These are phyloP conservation scores for Rhodotorula sp. DNA, from an alignment of 1,284 basidiomycete genomes.

Conservation along the genomic window DNA sequence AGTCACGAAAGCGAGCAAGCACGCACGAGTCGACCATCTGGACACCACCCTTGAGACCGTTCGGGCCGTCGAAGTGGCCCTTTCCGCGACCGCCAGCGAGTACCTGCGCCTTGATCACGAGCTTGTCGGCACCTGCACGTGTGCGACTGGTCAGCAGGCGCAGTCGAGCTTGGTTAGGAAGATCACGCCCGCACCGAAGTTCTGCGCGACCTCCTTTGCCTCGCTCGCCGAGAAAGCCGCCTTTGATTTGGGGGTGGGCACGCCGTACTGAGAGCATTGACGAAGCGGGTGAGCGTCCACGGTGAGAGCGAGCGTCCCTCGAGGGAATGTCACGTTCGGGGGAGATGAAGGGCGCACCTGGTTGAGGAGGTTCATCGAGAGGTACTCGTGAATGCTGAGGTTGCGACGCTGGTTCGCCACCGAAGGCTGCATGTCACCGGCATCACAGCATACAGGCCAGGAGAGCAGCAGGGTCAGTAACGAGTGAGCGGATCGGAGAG, in stretches of 20 bases:
- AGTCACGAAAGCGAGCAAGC: background rate
- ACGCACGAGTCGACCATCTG: slow-evolving; percentile 85
- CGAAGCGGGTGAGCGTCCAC: background rate
- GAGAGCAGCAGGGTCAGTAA: too few relatives aligned
- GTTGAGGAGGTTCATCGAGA: slow-evolving; percentile 92
- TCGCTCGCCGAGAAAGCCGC: slow-evolving; percentile 85
- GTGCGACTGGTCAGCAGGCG: background rate
- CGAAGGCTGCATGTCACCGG: background rate
- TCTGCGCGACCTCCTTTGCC: slow-evolving; percentile 82
- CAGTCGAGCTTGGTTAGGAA: too few relatives aligned
- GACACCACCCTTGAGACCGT: slow-evolving; percentile 95
- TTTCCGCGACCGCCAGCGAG: slow-evolving; percentile 98
- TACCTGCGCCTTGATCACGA: slow-evolving; percentile 98
- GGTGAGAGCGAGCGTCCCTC: background rate
- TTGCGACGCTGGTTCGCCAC: slow-evolving; percentile 69
- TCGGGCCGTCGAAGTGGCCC: slow-evolving; percentile 80
- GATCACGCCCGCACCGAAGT: slow-evolving; percentile 62
- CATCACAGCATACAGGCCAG: background rate
- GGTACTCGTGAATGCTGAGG: slow-evolving; percentile 98
- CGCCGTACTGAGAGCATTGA: slow-evolving; percentile 69
- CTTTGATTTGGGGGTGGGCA: slow-evolving; percentile 90
- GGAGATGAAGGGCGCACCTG: slow-evolving; percentile 58
- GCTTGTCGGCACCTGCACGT: slow-evolving; percentile 60
- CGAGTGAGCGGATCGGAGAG: slow-evolving; percentile 3
- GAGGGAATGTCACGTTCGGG: too few relatives aligned